A percentile compares a stretch with the other conserved stretches of the same genome.
These are phyloP conservation scores for Dactylonectria macrodidyma DNA, from an alignment of 2,329 filamentous ascomycete genomes.

Conservation along the genomic window DNA sequence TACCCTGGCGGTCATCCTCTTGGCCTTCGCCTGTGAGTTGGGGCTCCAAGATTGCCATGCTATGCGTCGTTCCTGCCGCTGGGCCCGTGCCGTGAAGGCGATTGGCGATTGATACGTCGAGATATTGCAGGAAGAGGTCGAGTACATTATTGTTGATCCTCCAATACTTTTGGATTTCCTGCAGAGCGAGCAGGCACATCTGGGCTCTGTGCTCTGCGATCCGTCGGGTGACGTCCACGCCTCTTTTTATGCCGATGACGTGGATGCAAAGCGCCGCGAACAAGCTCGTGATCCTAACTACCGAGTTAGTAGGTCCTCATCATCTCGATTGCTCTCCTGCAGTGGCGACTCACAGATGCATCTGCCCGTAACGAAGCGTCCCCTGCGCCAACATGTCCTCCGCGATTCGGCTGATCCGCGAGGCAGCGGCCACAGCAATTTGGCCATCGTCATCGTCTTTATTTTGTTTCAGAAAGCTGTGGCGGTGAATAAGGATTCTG, in stretches of 20 bases:
- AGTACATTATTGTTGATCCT: slow-evolving; percentile 57
- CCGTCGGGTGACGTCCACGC: slow-evolving; percentile 50
- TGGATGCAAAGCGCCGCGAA: slow-evolving; percentile 58
- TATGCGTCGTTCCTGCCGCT: slow-evolving; percentile 21
- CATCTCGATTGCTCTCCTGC: not conserved
- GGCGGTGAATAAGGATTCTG: slow-evolving; percentile 54
- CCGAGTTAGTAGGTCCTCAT: not conserved
- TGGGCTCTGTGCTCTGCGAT: slow-evolving; percentile 56
- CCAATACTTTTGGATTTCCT: slow-evolving; percentile 59
- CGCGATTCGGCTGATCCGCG: slow-evolving; percentile 55
- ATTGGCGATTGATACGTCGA: slow-evolving; percentile 56
- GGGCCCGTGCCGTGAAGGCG: slow-evolving; percentile 47
- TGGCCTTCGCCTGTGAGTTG: slow-evolving; percentile 7
- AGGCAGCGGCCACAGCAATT: slow-evolving; percentile 52
- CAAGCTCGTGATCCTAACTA: slow-evolving; percentile 53
- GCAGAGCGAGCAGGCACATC: slow-evolving; percentile 55
- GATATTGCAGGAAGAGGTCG: slow-evolving; percentile 56
- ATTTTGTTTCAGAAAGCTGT: slow-evolving; percentile 50
- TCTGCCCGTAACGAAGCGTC: slow-evolving; percentile 54
- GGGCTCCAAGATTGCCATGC: slow-evolving; percentile 8
- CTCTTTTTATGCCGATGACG: slow-evolving; percentile 53
- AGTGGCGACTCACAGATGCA: slow-evolving; percentile 52
- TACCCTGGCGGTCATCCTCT: not conserved
- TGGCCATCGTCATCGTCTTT: slow-evolving; percentile 47
- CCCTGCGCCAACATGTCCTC: slow-evolving; percentile 56